Base-by-base conservation (phyloP, 192 early-diverging fungal species). In the Coemansia sp. region DNA sequence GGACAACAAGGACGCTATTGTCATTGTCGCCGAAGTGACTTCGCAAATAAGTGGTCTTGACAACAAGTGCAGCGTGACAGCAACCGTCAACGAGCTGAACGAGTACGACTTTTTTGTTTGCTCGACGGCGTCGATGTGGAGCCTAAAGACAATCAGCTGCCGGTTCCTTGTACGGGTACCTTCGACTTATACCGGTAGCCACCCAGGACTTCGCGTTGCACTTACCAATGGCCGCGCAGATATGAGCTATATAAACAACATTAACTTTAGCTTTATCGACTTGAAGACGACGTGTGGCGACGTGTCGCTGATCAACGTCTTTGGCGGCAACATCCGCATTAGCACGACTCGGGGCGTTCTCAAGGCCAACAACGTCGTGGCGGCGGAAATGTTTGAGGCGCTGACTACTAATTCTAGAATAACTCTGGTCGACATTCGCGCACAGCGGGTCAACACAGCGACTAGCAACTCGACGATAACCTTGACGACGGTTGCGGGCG, bases 81-180 rank as follows among this genome's bases (percentile, higher is more conserved):
- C 52, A 55, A 53, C 47, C 9, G 8, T 68, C 14, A 79, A 74
- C 23, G 32, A 23, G 5, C 62, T 66, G 21, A 64, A 65, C 26
- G 77, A 74, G 57, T 79, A 79, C 57, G 68, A 79, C n/a, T 66
- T 79, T 21, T 44, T 58, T 53, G 72, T 79, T n/a, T 59, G 62
- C 53, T 69, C 67, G 3, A 67, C 19, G 28, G 69, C 68, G 35
- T 55, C 72, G 13, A 26, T 79, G 8, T 68, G 64, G 72, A 79
- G 63, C 35, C 44, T 68, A 61, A 65, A 66, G 33, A 43, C 39
- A 26, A 38, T 67, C 16, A 26, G 35, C 40, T 79, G 77, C 40
- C 65, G 63, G 26, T 57, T 79, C 44, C 39, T 64, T 21, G 33
- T 79, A 14, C 67, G 72, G 0, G 62, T 74, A 23, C 77, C 77